Evolutionary conservation across 257 asterid species (phyloP).

Genomic region (Solanum piurae): DNA sequence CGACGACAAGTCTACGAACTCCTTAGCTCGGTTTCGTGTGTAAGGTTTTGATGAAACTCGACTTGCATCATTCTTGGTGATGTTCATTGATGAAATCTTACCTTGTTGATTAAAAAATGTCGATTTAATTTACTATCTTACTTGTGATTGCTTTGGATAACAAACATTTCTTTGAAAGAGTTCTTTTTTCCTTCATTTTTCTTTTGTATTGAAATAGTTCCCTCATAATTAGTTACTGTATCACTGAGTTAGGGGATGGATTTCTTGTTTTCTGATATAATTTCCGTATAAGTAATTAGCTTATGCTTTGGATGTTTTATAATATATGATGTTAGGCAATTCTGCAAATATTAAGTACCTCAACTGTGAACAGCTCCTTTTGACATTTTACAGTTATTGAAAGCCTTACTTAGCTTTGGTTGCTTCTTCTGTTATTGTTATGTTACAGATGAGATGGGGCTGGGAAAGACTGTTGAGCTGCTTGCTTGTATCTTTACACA

Average conservation of each 20-base stretch:
- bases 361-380: background rate
- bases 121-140: background rate
- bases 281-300: background rate
- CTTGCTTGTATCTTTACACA: conserved; percentile 77
- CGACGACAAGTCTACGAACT: background rate
- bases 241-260: background rate
- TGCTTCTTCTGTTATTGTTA: conserved; percentile 17
- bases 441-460: conserved; percentile 90
- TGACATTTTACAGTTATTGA: background rate
- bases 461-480: conserved; percentile 96
- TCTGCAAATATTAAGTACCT: background rate
- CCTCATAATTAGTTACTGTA: background rate
- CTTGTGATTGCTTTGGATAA: background rate
- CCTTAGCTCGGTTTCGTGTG: background rate
- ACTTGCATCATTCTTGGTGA: background rate
- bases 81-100: background rate
- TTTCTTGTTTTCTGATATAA: background rate
- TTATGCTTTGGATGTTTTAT: background rate
- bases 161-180: background rate
- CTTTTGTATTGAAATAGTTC: background rate
- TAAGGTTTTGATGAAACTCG: background rate
- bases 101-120: background rate
- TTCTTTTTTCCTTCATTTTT: background rate
- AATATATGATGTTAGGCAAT: background rate
- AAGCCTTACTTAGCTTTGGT: conserved; percentile 5